These are phyloP conservation scores for Colletotrichum siamense DNA, from an alignment of 2,329 filamentous ascomycete species.

Conservation along the genomic window DNA sequence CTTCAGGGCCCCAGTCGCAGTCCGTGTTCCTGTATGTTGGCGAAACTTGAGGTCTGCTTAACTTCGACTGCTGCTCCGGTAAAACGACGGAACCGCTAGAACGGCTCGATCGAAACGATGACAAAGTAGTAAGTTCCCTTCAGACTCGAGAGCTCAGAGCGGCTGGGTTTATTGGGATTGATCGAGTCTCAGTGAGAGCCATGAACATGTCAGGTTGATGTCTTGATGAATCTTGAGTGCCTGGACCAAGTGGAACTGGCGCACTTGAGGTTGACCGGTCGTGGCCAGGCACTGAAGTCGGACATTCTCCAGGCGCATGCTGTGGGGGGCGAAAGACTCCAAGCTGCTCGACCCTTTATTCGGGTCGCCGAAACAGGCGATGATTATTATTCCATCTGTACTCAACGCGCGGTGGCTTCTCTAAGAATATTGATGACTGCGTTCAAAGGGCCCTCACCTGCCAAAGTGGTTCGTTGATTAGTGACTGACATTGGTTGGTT, in stretches of 20 bases:
- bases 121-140: background rate
- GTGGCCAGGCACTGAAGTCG: background rate
- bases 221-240: background rate
- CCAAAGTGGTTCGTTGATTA: no score
- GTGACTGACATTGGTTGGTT: no score
- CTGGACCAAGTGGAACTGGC: background rate
- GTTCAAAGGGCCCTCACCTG: no score
- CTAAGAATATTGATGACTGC: no score
- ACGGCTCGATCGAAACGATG: background rate
- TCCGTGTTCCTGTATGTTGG: background rate
- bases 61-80: background rate
- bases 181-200: background rate
- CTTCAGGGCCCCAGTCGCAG: background rate
- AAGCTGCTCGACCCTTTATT: no score
- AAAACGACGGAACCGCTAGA: background rate
- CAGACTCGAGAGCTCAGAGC: background rate
- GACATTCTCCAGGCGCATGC: no score
- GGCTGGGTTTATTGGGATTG: background rate
- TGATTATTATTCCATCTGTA: no score
- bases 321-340: no score
- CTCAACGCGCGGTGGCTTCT: fast-evolving
- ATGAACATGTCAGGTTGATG: background rate
- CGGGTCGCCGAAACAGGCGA: no score
- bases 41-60: background rate
- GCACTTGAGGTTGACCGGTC: background rate